Conservation (phyloP, 768 basidiomycete species). For the Cystobasidium tubakii region DNA sequence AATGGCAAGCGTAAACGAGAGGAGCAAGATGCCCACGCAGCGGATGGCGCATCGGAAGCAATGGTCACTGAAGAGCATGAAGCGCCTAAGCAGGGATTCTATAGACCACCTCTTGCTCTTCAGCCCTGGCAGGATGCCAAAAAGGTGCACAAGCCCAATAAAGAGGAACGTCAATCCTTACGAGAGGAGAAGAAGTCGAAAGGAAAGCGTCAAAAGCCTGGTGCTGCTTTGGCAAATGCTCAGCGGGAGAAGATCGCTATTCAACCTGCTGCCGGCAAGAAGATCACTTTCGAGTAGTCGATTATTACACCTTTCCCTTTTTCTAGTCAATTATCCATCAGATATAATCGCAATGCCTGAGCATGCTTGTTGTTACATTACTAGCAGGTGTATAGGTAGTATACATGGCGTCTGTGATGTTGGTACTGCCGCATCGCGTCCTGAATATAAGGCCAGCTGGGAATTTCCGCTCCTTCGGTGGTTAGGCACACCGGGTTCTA, state of each 20-base stretch:
- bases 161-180: constrained; percentile 29
- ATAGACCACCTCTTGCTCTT: constrained; percentile 30
- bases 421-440: background rate
- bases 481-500: too few relatives aligned
- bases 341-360: too few relatives aligned
- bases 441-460: too few relatives aligned
- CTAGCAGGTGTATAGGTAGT: background rate
- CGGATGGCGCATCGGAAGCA: constrained; percentile 5
- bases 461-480: too few relatives aligned
- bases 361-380: constrained; percentile 25
- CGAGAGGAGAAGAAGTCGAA: constrained; percentile 40
- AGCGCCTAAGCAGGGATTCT: constrained; percentile 29
- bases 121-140: background rate
- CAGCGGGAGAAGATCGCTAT: constrained; percentile 52
- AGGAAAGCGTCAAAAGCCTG: constrained; percentile 50
- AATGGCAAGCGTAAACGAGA: background rate
- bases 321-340: background rate
- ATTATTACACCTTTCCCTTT: background rate
- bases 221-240: constrained; percentile 52
- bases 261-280: constrained; percentile 50
- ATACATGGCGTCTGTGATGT: background rate
- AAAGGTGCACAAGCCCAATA: constrained; percentile 29
- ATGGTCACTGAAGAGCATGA: constrained; percentile 16
- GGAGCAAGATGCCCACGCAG: background rate
- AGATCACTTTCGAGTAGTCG: constrained; percentile 51